Base-by-base conservation (phyloP, 306 rosid genomes). In the Vicia villosa region DNA sequence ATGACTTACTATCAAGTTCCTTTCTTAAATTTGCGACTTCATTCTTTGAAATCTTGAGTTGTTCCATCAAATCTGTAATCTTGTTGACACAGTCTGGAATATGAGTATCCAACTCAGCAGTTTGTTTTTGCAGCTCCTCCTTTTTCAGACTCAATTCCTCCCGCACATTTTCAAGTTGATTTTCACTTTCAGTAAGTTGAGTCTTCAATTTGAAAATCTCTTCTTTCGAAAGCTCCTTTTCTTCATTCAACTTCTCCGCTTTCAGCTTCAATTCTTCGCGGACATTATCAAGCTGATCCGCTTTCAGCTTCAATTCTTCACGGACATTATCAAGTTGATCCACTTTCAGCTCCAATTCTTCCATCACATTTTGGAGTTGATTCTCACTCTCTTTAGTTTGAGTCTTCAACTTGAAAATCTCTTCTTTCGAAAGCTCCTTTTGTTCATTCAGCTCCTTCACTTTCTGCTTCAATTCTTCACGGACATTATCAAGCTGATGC, bases 21-120 rank as follows among this genome's bases (percentile, higher is more conserved):
- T n/a, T 68, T 85, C 89, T 69, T n/a, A n/a, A n/a, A n/a, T 64
- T 66, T 42, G 63, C 73, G 81, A 70, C 79, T 66, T 87, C 88
- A 37, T 81, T 70, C n/a, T 75, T 73, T 5, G 92, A 81, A 37
- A 37, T 69, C 83, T 40, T 83, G 45, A 86, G 75, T 41, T 84
- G 88, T 50, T 77, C 82, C 72, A 64, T 36, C 84, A 89, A 62
- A 72, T 73, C 77, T 26, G 50, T 71, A 79, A 75, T 77, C 72
- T 80, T 85, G 76, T 62, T 19, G 63, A 63, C 67, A 9, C 74
- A 70, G 46, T 83, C 85, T 15, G 80, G 66, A 80, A 65, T 80
- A 7, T 68, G 72, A 81, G 56, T 77, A 76, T 83, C 86, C 80
- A 86, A 78, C 46, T 78, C 81, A 41, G 72, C 66, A 6, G 54